Evolutionary conservation across 1,284 basidiomycete species (phyloP).

Genomic region (Microbotryum scabiosae): DNA sequence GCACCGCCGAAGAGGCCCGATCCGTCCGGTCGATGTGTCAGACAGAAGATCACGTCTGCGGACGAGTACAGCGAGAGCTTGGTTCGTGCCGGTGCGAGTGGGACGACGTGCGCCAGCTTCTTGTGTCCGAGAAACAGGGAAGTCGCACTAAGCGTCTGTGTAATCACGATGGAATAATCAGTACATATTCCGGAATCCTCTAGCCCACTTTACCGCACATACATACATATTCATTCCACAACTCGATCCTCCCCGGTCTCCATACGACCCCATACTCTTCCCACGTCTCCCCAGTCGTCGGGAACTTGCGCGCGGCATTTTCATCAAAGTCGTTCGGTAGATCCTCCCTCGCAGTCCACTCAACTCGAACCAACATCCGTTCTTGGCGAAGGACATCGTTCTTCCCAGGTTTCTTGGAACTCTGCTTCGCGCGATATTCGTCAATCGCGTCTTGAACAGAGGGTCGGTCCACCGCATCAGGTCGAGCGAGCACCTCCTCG

Average conservation of each 20-base stretch:
- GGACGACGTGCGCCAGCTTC: slow-evolving; percentile 28
- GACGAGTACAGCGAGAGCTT: slow-evolving; percentile 31
- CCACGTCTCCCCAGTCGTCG: slow-evolving; percentile 23
- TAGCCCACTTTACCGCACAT: not conserved
- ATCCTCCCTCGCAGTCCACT: slow-evolving; percentile 27
- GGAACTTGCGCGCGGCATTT: slow-evolving; percentile 26
- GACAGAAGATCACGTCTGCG: slow-evolving; percentile 31
- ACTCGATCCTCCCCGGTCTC: slow-evolving; percentile 26
- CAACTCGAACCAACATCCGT: slow-evolving; percentile 26
- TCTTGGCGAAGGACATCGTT: slow-evolving; percentile 20
- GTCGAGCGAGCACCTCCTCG: slow-evolving; percentile 22
- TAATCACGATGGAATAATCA: not conserved
- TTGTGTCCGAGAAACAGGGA: slow-evolving; percentile 14
- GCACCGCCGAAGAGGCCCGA: not conserved
- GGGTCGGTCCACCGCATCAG: slow-evolving; percentile 6
- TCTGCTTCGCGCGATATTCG: not conserved
- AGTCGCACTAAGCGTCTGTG: slow-evolving; percentile 8
- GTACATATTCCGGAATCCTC: too few relatives aligned
- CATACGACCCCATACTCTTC: slow-evolving; percentile 30
- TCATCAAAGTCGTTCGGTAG: slow-evolving; percentile 29
- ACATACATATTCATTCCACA: slow-evolving; percentile 29
- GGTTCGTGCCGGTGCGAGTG: slow-evolving; percentile 17
- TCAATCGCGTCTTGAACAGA: slow-evolving; percentile 10
- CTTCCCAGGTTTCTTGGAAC: not conserved
- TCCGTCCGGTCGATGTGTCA: slow-evolving; percentile 15